Conservation (phyloP, 768 basidiomycete species). For the Boletus edulis region DNA sequence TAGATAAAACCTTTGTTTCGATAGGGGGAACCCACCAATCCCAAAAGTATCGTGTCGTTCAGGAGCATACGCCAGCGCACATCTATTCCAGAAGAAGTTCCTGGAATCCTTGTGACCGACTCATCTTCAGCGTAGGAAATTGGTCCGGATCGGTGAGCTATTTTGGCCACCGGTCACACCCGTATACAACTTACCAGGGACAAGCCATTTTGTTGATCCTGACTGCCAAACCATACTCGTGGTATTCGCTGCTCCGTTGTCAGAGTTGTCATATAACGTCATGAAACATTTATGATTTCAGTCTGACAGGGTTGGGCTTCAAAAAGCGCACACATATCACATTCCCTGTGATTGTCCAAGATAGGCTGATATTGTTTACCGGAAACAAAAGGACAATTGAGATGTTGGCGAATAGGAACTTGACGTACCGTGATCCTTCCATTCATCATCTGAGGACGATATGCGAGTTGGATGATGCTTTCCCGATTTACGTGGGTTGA, state of each 20-base stretch:
- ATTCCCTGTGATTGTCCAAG: constrained; percentile 7
- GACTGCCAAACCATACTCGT: background rate
- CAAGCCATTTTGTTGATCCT: background rate
- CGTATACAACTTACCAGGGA: background rate
- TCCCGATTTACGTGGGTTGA: background rate
- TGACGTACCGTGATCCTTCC: constrained; percentile 7
- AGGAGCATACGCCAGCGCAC: constrained; percentile 3
- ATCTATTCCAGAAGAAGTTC: constrained; percentile 13
- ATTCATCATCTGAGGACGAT: background rate
- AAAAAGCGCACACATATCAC: background rate
- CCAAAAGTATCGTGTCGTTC: constrained; percentile 17
- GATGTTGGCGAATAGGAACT: background rate
- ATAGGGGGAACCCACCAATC: constrained; percentile 22
- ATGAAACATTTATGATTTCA: background rate
- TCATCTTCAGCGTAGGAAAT: constrained; percentile 5
- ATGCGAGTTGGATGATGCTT: background rate
- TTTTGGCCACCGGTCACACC: constrained; percentile 21
- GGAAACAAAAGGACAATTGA: background rate
- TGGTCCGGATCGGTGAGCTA: constrained; percentile 4
- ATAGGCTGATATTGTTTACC: constrained; percentile 2
- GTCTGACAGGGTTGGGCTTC: background rate
- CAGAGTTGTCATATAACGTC: background rate
- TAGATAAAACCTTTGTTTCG: constrained; percentile 3
- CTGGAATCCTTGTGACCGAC: constrained; percentile 11
- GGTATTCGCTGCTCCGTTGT: constrained; percentile 7